These are phyloP conservation scores for Aureobasidium zeae DNA, from an alignment of 2,329 filamentous ascomycete species.

Conservation along the genomic window DNA sequence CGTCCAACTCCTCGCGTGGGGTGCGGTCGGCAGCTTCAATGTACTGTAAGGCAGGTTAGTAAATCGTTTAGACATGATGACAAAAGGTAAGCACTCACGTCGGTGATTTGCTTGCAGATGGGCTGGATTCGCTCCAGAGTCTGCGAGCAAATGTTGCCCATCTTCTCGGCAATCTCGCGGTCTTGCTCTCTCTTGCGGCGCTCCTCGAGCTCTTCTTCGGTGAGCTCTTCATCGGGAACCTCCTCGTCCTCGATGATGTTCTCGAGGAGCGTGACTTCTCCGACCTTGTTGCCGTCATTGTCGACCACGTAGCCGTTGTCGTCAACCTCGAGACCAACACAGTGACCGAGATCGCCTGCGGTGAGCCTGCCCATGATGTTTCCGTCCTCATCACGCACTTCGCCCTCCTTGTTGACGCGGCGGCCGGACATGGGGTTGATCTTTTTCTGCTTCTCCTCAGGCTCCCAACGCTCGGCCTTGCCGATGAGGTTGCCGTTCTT, in stretches of 20 bases:
- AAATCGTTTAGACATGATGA: conserved; percentile 2
- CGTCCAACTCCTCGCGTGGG: conserved; percentile 78
- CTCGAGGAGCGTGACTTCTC: conserved; percentile 53
- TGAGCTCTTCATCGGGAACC: conserved; percentile 49
- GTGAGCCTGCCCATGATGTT: conserved; percentile 43
- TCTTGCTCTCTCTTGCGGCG: conserved; percentile 53
- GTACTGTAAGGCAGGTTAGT: conserved; percentile 42
- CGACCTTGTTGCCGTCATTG: conserved; percentile 53
- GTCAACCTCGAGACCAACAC: conserved; percentile 43
- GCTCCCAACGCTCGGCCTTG: conserved; percentile 45
- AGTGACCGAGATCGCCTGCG: conserved; percentile 43
- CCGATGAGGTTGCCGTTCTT: conserved; percentile 46
- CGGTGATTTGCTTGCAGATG: conserved; percentile 76
- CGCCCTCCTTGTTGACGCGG: conserved; percentile 45
- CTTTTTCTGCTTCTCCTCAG: conserved; percentile 44
- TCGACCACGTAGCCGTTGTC: conserved; percentile 45
- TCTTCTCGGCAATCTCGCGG: conserved; percentile 66
- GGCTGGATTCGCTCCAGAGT: conserved; percentile 77
- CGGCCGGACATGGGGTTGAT: conserved; percentile 52
- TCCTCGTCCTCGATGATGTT: conserved; percentile 50
- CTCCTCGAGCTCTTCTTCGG: conserved; percentile 44
- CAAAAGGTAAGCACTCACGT: conserved; percentile 42
- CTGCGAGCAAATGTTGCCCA: conserved; percentile 62
- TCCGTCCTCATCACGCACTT: conserved; percentile 44
- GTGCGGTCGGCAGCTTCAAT: conserved; percentile 73